Conservation (phyloP, 257 asterid species). For the Ilex aquifolium region DNA sequence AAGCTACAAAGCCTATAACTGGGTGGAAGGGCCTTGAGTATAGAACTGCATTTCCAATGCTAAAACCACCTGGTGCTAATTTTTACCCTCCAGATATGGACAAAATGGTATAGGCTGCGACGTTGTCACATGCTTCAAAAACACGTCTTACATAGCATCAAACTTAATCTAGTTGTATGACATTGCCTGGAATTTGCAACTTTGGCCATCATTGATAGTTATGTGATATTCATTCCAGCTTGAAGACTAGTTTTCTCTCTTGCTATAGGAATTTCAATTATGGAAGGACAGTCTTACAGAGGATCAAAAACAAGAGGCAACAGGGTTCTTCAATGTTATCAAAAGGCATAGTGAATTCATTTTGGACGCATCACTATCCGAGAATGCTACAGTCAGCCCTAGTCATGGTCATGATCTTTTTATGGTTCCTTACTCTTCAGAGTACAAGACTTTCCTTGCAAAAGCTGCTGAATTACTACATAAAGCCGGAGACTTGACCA, state of each 20-base stretch:
- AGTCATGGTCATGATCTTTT: conserved; percentile 55
- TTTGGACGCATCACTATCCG: conserved; percentile 37
- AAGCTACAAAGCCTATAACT: conserved; percentile 62
- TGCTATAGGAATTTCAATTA: conserved; percentile 68
- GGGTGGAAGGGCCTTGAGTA: conserved; percentile 92
- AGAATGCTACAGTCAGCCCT: conserved; percentile 15
- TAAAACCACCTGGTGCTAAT: conserved; percentile 85
- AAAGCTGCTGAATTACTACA: conserved; percentile 69
- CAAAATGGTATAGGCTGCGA: conserved; percentile 54
- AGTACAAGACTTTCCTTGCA: conserved; percentile 54
- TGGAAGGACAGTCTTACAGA: conserved; percentile 79
- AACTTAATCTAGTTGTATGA: neutral
- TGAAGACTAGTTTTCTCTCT: conserved; percentile 6
- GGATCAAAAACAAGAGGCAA: conserved; percentile 75
- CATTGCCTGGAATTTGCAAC: conserved; percentile 3
- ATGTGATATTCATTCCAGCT: neutral
- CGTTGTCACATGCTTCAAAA: conserved; percentile 5
- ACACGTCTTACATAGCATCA: conserved; percentile 8
- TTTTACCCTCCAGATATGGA: conserved; percentile 97
- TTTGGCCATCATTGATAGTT: neutral
- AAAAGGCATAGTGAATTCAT: conserved; percentile 67
- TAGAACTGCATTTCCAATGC: conserved; percentile 65
- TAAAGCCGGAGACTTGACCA: conserved; percentile 76
- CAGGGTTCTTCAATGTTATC: conserved; percentile 74
- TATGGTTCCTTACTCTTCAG: conserved; percentile 72